Percentiles rank a stretch among this genome's conserved stretches.
These are phyloP conservation scores for Erodium texanum DNA, from an alignment of 441 rosid species.

Conservation along the genomic window DNA sequence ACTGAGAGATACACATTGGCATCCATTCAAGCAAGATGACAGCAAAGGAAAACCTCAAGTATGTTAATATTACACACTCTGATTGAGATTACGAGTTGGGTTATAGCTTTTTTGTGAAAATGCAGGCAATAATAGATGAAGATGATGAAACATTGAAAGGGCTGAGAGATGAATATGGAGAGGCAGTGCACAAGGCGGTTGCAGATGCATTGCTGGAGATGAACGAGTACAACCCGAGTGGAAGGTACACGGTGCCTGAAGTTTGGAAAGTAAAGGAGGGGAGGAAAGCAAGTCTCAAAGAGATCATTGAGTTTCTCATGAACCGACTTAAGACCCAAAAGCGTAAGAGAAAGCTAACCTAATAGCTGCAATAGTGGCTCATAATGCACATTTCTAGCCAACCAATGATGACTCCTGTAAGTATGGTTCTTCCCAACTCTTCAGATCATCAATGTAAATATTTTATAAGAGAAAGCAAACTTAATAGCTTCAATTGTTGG, in stretches of 20 bases:
- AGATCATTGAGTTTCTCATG: conserved; percentile 15
- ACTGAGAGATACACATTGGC: conserved; percentile 16
- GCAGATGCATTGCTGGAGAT: conserved; percentile 24
- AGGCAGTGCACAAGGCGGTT: conserved; percentile 18
- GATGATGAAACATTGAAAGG: conserved; percentile 23
- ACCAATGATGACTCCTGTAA: conserved; percentile 14
- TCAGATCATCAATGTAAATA: background rate
- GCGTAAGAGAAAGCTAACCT: conserved; percentile 7
- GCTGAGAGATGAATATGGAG: conserved; percentile 21
- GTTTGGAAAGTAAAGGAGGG: conserved; percentile 24
- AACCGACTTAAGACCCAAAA: conserved; percentile 18
- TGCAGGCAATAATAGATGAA: conserved; percentile 22
- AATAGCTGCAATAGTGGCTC: background rate
- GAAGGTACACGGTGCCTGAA: conserved; percentile 15
- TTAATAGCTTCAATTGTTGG: no score
- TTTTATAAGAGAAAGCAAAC: no score
- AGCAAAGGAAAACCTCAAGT: conserved; percentile 14
- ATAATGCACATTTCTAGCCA: conserved; percentile 4
- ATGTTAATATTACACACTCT: background rate
- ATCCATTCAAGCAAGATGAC: conserved; percentile 16
- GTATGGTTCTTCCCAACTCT: background rate
- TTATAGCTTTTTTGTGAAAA: background rate
- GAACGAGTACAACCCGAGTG: conserved; percentile 23
- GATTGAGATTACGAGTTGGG: background rate
- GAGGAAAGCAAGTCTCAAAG: conserved; percentile 25